Conservation (phyloP, 2,329 filamentous ascomycete genomes). For the Pseudomassariella vexata region DNA sequence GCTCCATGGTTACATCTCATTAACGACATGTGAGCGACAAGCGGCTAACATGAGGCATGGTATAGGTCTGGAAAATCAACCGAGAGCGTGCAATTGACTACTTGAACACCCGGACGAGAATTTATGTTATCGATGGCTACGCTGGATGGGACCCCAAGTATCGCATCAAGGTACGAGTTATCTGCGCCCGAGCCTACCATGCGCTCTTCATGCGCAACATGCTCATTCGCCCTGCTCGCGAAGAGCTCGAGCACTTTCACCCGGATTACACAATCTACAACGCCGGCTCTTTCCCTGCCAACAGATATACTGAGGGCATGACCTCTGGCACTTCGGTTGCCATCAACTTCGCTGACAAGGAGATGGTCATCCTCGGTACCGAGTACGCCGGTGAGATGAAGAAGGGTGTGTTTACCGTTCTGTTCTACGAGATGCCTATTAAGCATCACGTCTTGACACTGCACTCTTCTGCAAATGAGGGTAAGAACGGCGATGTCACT, state of each 20-base stretch:
- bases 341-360: slow-evolving; percentile 99
- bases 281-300: slow-evolving; percentile 95
- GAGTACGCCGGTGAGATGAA: slow-evolving; percentile 99
- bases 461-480: slow-evolving; percentile 98
- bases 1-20: too few relatives aligned
- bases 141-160: slow-evolving; percentile 99
- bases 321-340: slow-evolving; percentile 96
- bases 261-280: slow-evolving; percentile 99
- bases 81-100: slow-evolving; percentile 98
- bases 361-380: slow-evolving; percentile 99
- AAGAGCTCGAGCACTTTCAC: slow-evolving; percentile 96
- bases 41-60: slow-evolving; percentile 2
- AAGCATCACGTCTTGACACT: slow-evolving; percentile 99
- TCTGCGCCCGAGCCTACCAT: slow-evolving; percentile 98
- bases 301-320: slow-evolving; percentile 97
- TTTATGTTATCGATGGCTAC: slow-evolving; percentile 96
- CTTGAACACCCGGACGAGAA: slow-evolving; percentile 96
- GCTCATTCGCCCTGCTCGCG: slow-evolving; percentile 87
- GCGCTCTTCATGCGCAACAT: slow-evolving; percentile 99
- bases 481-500: slow-evolving; percentile 87
- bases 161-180: slow-evolving; percentile 92
- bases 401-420: slow-evolving; percentile 96
- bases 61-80: slow-evolving; percentile 98
- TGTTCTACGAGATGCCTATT: slow-evolving; percentile 99
- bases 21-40: background rate